Percentiles rank a stretch among this genome's conserved stretches.
These are phyloP conservation scores for Rhizopogon parksii DNA, from an alignment of 1,284 basidiomycete species.

Conservation along the genomic window DNA sequence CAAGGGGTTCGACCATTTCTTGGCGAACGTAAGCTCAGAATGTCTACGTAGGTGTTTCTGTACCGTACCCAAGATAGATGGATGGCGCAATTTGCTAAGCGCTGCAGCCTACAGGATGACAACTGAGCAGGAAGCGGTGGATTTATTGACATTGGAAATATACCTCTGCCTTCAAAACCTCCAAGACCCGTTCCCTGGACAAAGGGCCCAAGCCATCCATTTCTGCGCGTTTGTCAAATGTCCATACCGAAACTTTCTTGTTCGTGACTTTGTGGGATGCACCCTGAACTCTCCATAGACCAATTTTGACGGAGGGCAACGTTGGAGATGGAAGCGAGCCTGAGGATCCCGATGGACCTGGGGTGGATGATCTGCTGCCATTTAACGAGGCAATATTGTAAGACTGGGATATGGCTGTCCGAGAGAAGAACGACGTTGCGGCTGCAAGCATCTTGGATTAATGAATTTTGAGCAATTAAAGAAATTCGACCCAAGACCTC, in stretches of 20 bases:
- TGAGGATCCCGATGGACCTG: slow-evolving; percentile 44
- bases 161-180: slow-evolving; percentile 86
- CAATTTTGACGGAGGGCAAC: slow-evolving; percentile 60
- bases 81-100: slow-evolving; percentile 83
- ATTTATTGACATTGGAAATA: slow-evolving; percentile 16
- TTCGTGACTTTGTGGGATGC: slow-evolving; percentile 82
- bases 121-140: background rate
- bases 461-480: background rate
- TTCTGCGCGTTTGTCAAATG: slow-evolving; percentile 78
- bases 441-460: slow-evolving; percentile 67
- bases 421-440: slow-evolving; percentile 83
- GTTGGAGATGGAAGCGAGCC: slow-evolving; percentile 33
- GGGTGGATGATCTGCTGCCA: slow-evolving; percentile 56
- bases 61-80: slow-evolving; percentile 77
- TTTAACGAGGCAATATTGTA: slow-evolving; percentile 59
- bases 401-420: slow-evolving; percentile 79
- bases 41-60: background rate
- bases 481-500: too few species aligned
- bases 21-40: slow-evolving; percentile 11
- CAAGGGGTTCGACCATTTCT: slow-evolving; percentile 98
- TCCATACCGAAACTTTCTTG: slow-evolving; percentile 88
- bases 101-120: slow-evolving; percentile 63
- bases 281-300: slow-evolving; percentile 80
- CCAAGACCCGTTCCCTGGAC: slow-evolving; percentile 68
- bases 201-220: slow-evolving; percentile 58